Evolutionary conservation across 1,284 basidiomycete genomes (phyloP), one percentile per base, ranked within the genome.

Genomic region (Boletus semigastroideus): DNA sequence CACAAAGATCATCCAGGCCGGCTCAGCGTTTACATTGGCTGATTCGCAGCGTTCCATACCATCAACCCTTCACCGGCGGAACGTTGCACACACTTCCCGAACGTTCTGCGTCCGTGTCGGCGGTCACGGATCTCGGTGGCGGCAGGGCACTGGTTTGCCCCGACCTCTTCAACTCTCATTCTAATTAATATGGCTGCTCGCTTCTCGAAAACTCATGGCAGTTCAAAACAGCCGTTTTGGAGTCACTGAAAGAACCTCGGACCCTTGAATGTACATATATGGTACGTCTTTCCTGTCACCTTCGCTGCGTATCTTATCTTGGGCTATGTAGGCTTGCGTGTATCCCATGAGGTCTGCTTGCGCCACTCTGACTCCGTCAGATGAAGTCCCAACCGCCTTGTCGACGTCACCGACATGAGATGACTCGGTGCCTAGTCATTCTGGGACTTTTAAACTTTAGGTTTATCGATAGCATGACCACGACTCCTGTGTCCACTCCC

Each of bases 341-440:
- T 1, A 36, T 22, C 5, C 53, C 34, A 39, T 17, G 49, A 37
- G 48, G 50, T 14, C 16, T 5, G 6, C 6, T 48, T 31, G 19
- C 36, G 28, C 37, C 2, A 41, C 40, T 27, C 39, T 14, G n/a
- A 3, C 34, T 13, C 22, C 11, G 7, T 9, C 37, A 9, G 8
- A 34, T 25, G 20, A 27, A 16, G 13, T 20, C 16, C 12, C 31
- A 11, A 7, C 6, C 25, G 7, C 25, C 1, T 25, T 25, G 25
- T 19, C 20, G 20, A 52, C 19, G 36, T 36, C 41, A 52, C 25
- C 20, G 4, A 11, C 52, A 51, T 28, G 46, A 51, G 38, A 48
- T 20, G 20, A 20, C 43, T 34, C n/a, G 12, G 16, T 2, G n/a
- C 4, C 27, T 33, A n/a, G 22, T n/a, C 16, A 17, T 13, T 16